Evolutionary conservation across 2,329 filamentous ascomycete species (phyloP).

Genomic region (Aspergillus sp.): DNA sequence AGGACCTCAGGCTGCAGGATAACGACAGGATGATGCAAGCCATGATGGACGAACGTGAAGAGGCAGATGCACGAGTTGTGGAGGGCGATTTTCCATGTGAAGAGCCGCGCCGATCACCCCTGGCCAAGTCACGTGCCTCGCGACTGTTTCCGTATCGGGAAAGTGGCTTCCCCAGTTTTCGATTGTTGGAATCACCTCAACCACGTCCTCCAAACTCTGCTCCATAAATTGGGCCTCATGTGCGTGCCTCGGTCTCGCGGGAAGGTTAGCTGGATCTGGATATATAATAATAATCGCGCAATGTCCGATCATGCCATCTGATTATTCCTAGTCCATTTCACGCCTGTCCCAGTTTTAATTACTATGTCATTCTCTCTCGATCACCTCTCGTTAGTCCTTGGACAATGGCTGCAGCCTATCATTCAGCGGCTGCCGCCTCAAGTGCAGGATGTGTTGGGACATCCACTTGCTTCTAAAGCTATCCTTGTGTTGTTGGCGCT

Average conservation of each 20-base stretch:
- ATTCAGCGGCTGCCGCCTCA: conserved; percentile 33
- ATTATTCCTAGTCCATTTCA: background rate
- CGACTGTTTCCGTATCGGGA: conserved; percentile 19
- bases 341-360: background rate
- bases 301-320: conserved; percentile 1
- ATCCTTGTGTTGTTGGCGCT: conserved; percentile 30
- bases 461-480: conserved; percentile 35
- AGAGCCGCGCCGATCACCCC: conserved; percentile 3
- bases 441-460: conserved; percentile 32
- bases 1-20: conserved; percentile 1
- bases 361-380: conserved; percentile 25
- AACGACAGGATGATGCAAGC: conserved; percentile 4
- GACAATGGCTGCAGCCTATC: conserved; percentile 31
- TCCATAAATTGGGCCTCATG: conserved; percentile 4
- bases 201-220: background rate
- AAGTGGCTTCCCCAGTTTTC: conserved; percentile 10
- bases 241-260: background rate
- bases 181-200: conserved; percentile 11
- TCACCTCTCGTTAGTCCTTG: conserved; percentile 26
- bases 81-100: conserved; percentile 2
- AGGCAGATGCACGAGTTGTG: background rate
- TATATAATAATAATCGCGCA: conserved; percentile 9
- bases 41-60: background rate
- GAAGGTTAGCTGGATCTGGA: background rate
- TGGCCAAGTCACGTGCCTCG: conserved; percentile 4